Conservation (phyloP, 805 yeast species). For the Wickerhamomyces chaumierensis region DNA sequence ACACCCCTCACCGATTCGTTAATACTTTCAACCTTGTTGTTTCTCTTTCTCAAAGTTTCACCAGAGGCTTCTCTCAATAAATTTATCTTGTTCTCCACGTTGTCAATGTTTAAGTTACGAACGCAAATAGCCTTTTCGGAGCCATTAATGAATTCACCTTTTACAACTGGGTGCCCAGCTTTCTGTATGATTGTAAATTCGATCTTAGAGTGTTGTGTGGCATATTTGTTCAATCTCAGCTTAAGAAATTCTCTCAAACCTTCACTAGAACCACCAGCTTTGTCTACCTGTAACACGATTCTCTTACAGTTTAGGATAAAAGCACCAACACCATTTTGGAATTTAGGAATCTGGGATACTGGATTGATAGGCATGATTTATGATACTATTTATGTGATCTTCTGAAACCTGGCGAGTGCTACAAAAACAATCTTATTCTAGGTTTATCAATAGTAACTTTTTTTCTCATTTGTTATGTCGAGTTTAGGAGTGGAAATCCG, state of each 20-base stretch:
- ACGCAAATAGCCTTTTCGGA: conserved; percentile 58
- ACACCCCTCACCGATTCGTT: conserved; percentile 88
- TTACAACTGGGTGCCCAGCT: conserved; percentile 74
- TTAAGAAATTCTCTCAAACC: conserved; percentile 68
- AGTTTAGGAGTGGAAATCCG: too few relatives aligned
- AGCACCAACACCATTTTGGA: conserved; percentile 71
- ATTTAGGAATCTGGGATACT: conserved; percentile 42
- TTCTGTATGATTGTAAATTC: conserved; percentile 61
- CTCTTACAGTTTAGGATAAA: conserved; percentile 56
- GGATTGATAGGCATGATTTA: conserved; percentile 60
- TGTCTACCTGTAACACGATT: conserved; percentile 72
- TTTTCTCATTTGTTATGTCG: too few relatives aligned
- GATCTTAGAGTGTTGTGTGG: conserved; percentile 49
- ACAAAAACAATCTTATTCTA: too few relatives aligned
- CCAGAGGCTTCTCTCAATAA: conserved; percentile 65
- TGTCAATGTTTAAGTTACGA: conserved; percentile 52
- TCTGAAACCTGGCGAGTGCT: too few relatives aligned
- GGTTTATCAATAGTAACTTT: too few relatives aligned
- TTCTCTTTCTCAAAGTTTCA: conserved; percentile 40
- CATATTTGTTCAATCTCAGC: conserved; percentile 40
- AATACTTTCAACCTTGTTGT: conserved; percentile 69
- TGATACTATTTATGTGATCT: too few relatives aligned
- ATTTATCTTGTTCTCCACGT: conserved; percentile 53
- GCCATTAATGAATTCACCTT: conserved; percentile 41
- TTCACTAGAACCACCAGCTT: conserved; percentile 90